Base-by-base conservation (phyloP, 345 rosid genomes). In the Ailanthus altissimus region DNA sequence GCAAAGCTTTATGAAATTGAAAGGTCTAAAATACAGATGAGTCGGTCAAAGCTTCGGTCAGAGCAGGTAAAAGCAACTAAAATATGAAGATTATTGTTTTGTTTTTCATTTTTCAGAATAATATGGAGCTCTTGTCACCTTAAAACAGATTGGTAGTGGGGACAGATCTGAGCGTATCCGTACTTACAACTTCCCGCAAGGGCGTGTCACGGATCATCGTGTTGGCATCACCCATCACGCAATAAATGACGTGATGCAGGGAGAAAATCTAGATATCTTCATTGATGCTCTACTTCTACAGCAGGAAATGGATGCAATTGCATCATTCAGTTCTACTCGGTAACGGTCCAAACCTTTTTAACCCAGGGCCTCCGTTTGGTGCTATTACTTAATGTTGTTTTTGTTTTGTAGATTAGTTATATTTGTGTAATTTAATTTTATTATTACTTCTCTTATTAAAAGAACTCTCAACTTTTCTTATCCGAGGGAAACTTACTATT, bases 291-390 rank as follows among this genome's bases (percentile, higher is more conserved):
- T 91, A 75, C 95, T 92, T 85, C 83, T 95, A 70, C 97, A 79
- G 78, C 94, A 94, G 85, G 97, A 97, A 85, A 92, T 94, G 97
- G 98, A 96, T 75, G 99, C 97, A 59, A 85, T 96, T 68, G 92
- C 93, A 67, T 85, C 95, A 5, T 96, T 96, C 83, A 86, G 92
- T 84, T 87, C 88, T 13, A 69, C 79, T 23, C 77, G 32, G 59
- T 88, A 78, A 88, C 49, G 14, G 21, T 61, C 8, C 9, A 16
- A 36, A 28, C n/a, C n/a, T 50, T 54, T n/a, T 28, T 23, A 21
- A 61, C 66, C 50, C 51, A 8, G 59, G 53, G 28, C 78, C 66
- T 65, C 5, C 18, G 51, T 25, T 40, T 45, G 38, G 36, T 5
- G 5, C 36, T 49, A 60, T 62, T 28, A 36, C 59, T 42, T 36